These are phyloP conservation scores for Penicillium cataractarum DNA, from an alignment of 495 filamentous ascomycete genomes.

Conservation along the genomic window DNA sequence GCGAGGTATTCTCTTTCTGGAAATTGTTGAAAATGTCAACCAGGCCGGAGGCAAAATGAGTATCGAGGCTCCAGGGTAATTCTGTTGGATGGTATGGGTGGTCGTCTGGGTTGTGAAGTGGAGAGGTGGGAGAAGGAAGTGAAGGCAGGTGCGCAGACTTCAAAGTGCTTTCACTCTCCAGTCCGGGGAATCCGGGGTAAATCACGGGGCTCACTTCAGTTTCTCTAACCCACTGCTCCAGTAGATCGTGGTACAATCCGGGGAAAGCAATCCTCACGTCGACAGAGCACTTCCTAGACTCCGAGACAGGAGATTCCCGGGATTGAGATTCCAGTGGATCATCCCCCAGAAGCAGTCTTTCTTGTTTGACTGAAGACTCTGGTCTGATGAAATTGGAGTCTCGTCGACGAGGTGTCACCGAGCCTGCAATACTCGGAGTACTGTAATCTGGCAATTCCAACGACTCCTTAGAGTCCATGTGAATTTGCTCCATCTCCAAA, in stretches of 20 bases:
- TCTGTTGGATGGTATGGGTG: neutral
- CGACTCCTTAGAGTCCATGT: neutral
- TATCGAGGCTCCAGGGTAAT: neutral
- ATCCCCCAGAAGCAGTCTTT: neutral
- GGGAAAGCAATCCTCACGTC: conserved; percentile 30
- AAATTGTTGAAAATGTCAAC: neutral
- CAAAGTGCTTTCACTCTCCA: neutral
- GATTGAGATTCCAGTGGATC: conserved; percentile 1
- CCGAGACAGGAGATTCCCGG: neutral
- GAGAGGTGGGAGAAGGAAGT: neutral
- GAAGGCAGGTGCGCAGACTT: neutral
- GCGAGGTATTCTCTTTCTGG: neutral
- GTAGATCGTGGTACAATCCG: conserved; percentile 23
- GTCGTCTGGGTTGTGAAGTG: neutral
- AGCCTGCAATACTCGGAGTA: conserved; percentile 4
- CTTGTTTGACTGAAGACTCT: conserved; percentile 13
- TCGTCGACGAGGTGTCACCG: neutral
- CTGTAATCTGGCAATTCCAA: conserved; percentile 1
- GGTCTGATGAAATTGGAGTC: neutral
- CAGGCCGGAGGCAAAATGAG: neutral
- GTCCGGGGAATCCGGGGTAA: neutral
- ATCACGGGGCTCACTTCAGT: neutral
- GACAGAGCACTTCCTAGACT: conserved; percentile 10
- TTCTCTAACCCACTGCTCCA: conserved; percentile 27
- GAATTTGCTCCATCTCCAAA: neutral